Conservation (phyloP, 2,329 filamentous ascomycete genomes). For the Teratosphaeria nubilosa region DNA sequence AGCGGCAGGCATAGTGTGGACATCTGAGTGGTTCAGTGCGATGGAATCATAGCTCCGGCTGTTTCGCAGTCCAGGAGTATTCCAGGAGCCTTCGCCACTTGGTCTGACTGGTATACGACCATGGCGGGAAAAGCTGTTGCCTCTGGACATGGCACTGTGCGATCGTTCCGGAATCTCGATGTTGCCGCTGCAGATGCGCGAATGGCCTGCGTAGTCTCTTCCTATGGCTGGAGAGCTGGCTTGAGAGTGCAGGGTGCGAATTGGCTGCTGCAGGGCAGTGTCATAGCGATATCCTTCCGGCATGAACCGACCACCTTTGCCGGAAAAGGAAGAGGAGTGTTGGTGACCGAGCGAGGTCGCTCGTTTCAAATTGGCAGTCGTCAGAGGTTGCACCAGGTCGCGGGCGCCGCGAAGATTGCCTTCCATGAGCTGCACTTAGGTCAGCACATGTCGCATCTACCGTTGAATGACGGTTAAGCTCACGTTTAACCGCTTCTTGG, state of each 20-base stretch:
- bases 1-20: not conserved
- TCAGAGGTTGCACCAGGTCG: slow-evolving; percentile 27
- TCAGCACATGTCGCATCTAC: not conserved
- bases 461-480: slow-evolving; percentile 23
- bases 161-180: slow-evolving; percentile 32
- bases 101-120: slow-evolving; percentile 12
- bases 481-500: slow-evolving; percentile 80
- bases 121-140: slow-evolving; percentile 2
- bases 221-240: slow-evolving; percentile 21
- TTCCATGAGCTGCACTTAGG: slow-evolving; percentile 66
- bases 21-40: slow-evolving; percentile 3
- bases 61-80: slow-evolving; percentile 17
- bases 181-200: slow-evolving; percentile 53
- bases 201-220: slow-evolving; percentile 36
- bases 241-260: slow-evolving; percentile 17
- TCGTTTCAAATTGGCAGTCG: slow-evolving; percentile 28
- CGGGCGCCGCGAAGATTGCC: slow-evolving; percentile 75
- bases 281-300: slow-evolving; percentile 13
- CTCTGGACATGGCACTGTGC: slow-evolving; percentile 15
- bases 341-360: slow-evolving; percentile 24
- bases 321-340: slow-evolving; percentile 9
- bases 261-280: slow-evolving; percentile 6
- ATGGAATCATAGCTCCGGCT: slow-evolving; percentile 20
- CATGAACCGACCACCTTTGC: slow-evolving; percentile 7
- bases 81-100: slow-evolving; percentile 3